Evolutionary conservation across 345 rosid species (phyloP), one percentile per base, ranked within the genome.

Genomic region (Erucastrum elatum): DNA sequence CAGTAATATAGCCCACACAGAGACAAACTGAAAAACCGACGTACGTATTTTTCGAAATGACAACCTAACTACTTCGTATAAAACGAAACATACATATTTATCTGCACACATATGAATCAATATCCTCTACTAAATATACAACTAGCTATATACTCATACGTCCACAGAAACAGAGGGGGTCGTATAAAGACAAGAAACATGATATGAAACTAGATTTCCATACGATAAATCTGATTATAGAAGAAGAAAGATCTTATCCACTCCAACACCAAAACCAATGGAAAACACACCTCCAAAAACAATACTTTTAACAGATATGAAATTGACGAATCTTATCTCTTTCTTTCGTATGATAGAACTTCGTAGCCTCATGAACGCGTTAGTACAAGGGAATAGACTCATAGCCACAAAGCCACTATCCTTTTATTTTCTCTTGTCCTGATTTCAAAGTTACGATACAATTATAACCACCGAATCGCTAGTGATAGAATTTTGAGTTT

Each of bases 261-360:
- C 21, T 62, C 30, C 30, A 68, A 68, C 66, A 79, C 78, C 33
- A 73, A 79, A 60, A 60, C 78, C 49, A 68, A 67, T 60, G 75
- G 49, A 73, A 74, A 68, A 68, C 34, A 34, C 21, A 70, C 59
- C 46, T 27, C 56, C 6, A 2, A 39, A 66, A 8, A 26, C 35
- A 35, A 30, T 34, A 53, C 13, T 10, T 3, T 31, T 30, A 31
- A 64, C 26, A 30, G 3, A 62, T n/a, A 25, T 66, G 51, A 37
- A 68, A 16, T 5, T 11, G 70, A 74, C 59, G 64, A 74, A 74
- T 80, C 82, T 74, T 80, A 80, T 80, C 82, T 63, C 60, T 79
- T 44, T 27, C 10, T 33, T 66, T 56, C 60, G 11, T 73, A 27
- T 41, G 77, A 59, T 60, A 74, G 35, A 67, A 64, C 29, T 61